Conservation (phyloP, 1,284 basidiomycete genomes). For the Sanguinoderma infundibulare region DNA sequence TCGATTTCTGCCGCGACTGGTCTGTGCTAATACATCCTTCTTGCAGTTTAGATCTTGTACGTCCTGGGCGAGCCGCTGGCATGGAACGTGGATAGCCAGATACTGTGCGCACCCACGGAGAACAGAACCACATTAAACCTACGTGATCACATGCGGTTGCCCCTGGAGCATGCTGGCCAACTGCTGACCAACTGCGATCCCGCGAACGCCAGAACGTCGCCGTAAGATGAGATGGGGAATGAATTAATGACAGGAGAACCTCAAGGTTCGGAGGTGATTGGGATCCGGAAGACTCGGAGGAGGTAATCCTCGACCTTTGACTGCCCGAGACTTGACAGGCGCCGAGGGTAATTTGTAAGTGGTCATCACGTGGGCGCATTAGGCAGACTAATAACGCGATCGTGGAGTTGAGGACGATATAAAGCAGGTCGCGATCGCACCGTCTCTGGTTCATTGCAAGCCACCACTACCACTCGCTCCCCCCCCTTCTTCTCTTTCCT, state of each 20-base stretch:
- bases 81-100: too few species aligned
- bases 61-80: too few species aligned
- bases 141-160: too few species aligned
- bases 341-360: constrained; percentile 19
- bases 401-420: constrained; percentile 14
- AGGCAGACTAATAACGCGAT: constrained; percentile 21
- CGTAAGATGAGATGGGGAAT: background rate
- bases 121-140: too few species aligned
- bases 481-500: constrained; percentile 1
- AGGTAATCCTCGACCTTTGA: background rate
- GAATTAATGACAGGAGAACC: background rate
- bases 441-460: background rate
- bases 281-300: background rate
- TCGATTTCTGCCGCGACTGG: too few species aligned
- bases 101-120: too few species aligned
- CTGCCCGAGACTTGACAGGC: background rate
- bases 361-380: constrained; percentile 16
- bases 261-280: background rate
- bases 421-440: background rate
- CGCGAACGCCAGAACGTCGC: background rate
- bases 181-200: background rate
- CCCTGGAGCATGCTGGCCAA: too few species aligned
- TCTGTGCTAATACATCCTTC: too few species aligned
- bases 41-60: too few species aligned
- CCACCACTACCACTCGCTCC: constrained; percentile 4